phyloP scores from a whole-genome alignment of 1,139 yeast species.

The Magnusiomyces tetraspermus region DNA sequence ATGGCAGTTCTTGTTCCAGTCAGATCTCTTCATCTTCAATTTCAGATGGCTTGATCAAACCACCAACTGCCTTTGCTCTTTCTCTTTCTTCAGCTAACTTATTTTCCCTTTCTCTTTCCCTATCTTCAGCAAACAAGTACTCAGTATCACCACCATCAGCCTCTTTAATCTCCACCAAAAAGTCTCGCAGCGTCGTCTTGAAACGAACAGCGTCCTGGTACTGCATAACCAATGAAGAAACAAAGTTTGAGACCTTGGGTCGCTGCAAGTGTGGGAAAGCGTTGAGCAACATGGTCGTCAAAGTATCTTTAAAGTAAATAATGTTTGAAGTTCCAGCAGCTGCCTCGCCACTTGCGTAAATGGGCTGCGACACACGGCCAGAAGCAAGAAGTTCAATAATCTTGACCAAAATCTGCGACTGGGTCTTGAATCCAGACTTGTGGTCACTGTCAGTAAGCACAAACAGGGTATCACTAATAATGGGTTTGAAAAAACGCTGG shows the following conservation, averaged over 20 bases:
- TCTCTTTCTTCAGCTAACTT: constrained; percentile 63
- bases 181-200: constrained; percentile 83
- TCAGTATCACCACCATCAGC: constrained; percentile 70
- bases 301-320: constrained; percentile 66
- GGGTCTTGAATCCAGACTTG: constrained; percentile 88
- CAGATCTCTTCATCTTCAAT: constrained; percentile 55
- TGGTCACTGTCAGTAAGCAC: constrained; percentile 97
- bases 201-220: constrained; percentile 70
- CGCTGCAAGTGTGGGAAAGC: constrained; percentile 88
- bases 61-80: constrained; percentile 82
- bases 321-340: constrained; percentile 79
- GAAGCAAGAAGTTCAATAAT: constrained; percentile 77
- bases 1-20: constrained; percentile 6
- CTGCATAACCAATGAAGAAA: constrained; percentile 58
- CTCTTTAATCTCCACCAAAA: constrained; percentile 91
- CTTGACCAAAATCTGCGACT: constrained; percentile 74
- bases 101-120: constrained; percentile 66
- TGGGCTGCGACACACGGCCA: constrained; percentile 61
- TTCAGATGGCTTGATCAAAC: constrained; percentile 91
- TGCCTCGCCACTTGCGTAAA: constrained; percentile 57
- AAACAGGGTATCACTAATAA: constrained; percentile 82
- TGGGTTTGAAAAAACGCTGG: constrained; percentile 79
- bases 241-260: constrained; percentile 73
- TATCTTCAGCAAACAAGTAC: constrained; percentile 89
- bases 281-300: constrained; percentile 68